These are phyloP conservation scores for Dryas integrifolia DNA, from an alignment of 331 rosid species.

Conservation along the genomic window DNA sequence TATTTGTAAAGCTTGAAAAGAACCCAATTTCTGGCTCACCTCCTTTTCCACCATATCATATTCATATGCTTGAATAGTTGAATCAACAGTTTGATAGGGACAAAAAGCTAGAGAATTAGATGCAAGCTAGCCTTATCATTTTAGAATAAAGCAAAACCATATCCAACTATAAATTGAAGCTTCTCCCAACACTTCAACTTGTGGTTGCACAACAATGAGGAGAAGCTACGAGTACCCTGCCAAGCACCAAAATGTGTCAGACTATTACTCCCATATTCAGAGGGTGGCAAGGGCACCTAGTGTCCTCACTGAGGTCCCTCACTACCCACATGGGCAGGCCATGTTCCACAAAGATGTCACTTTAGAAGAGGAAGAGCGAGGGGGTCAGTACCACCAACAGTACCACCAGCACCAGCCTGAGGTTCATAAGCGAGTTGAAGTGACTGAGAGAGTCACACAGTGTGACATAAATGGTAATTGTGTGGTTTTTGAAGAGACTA, in stretches of 20 bases:
- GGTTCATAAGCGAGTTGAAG: conserved; percentile 32
- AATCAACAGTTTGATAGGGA: conserved; percentile 12
- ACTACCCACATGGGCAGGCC: conserved; percentile 21
- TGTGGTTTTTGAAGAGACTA: conserved; percentile 22
- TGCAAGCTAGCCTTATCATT: conserved; percentile 36
- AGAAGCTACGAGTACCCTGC: conserved; percentile 7
- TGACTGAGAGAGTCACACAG: conserved; percentile 16
- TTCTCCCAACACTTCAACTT: neutral
- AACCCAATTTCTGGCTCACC: neutral
- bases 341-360: conserved; percentile 28
- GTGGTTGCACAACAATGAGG: conserved; percentile 18
- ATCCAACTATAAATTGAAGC: conserved; percentile 30
- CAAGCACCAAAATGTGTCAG: neutral
- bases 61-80: conserved; percentile 2
- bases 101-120: conserved; percentile 41
- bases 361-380: conserved; percentile 23
- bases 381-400: neutral
- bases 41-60: neutral
- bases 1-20: neutral
- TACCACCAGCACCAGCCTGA: conserved; percentile 20
- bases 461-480: conserved; percentile 18
- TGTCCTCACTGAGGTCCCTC: conserved; percentile 42
- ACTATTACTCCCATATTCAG: conserved; percentile 23
- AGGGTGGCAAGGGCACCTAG: conserved; percentile 33
- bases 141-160: conserved; percentile 19